Evolutionary conservation across 441 rosid species (phyloP).

Genomic region (Oxalis stricta): DNA sequence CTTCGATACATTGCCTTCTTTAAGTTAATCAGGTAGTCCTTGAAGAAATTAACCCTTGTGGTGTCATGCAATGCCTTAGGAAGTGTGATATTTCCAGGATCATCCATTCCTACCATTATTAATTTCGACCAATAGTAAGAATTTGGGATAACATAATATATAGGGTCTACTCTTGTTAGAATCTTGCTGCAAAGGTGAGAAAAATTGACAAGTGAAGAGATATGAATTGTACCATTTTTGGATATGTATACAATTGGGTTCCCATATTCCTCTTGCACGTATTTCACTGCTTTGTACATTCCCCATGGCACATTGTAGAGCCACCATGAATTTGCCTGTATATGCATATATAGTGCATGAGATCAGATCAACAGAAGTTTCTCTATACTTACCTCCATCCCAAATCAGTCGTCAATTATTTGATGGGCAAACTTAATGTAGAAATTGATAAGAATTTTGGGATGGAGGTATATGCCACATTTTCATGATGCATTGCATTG

Average conservation of each 20-base stretch:
- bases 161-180: no score
- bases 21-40: constrained; percentile 18
- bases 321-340: constrained; percentile 25
- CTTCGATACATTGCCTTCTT: constrained; percentile 29
- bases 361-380: background rate
- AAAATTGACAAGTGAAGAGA: background rate
- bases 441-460: no score
- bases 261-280: constrained; percentile 24
- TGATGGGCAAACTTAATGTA: no score
- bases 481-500: no score
- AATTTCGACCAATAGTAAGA: no score
- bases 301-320: constrained; percentile 34
- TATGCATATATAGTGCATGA: no score
- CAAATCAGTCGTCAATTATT: no score
- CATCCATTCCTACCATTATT: constrained; percentile 20
- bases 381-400: no score
- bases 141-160: no score
- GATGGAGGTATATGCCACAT: no score
- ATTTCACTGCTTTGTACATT: constrained; percentile 23
- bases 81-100: constrained; percentile 20
- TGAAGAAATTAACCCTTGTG: constrained; percentile 18
- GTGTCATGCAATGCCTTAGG: constrained; percentile 18
- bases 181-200: no score
- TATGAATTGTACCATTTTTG: constrained; percentile 17
- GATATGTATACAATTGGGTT: constrained; percentile 17